Base-by-base conservation (phyloP, 2,329 filamentous ascomycete genomes). In the Nigrospora oryzae region DNA sequence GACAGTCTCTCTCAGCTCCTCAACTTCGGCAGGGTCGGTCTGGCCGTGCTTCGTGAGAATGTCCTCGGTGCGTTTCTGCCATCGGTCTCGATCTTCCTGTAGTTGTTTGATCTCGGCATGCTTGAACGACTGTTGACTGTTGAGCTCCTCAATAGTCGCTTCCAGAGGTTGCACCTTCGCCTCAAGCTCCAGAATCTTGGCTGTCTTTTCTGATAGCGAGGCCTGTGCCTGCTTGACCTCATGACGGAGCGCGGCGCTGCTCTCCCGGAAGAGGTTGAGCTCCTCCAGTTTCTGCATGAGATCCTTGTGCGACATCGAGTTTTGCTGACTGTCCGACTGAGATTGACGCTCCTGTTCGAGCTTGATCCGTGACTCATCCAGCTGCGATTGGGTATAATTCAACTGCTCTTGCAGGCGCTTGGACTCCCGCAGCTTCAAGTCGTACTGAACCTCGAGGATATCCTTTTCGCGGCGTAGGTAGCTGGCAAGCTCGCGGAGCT, bases 21-120 rank as follows among this genome's bases (percentile, higher is more conserved):
- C 91, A 60, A 96, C 78, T 59, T 97, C 91, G 3, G 87, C 88
- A 37, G 93, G 91, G 59, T 98, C 93, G 43, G 94, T 88, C 45
- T 91, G 87, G 54, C 95, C 90, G 59, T 97, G 96, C 62, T 95
- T 96, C 53, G 89, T 89, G 42, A 98, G 78, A 49, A 98, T 96
- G 54, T 94, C 88, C 60, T 97, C 89, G 2, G 89, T 94, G 19
- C 93, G 84, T 71, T 96, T 91, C 65, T 95, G 89, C 87, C 91
- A 96, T 46, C 88, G 81, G 60, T 97, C 91, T 14, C 93, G 84
- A 60, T 97, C 91, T 56, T 93, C 86, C 53, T 94, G 86, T 11
- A 97, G 75, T 51, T 96, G 77, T 57, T 86, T 88, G 59, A 96
- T 79, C 60, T 97, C 91, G 12, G 89, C 89, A 53, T 94, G 84